A percentile compares a stretch with the other conserved stretches of the same genome.
Conservation (phyloP, 805 yeast species). For the Ogataea angusta region DNA sequence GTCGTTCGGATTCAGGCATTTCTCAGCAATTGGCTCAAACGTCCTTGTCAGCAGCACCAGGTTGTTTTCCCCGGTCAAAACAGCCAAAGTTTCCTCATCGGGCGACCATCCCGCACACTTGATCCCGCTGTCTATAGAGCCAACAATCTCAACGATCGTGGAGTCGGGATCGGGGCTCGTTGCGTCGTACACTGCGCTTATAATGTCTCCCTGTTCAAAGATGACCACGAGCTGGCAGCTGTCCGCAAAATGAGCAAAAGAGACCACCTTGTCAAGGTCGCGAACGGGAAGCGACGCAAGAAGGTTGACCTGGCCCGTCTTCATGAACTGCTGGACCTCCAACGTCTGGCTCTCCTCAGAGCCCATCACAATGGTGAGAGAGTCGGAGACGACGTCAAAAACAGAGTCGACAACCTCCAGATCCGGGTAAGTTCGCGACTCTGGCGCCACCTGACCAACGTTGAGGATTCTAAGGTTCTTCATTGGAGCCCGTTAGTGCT, state of each 20-base stretch:
- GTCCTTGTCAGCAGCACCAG: slow-evolving; percentile 66
- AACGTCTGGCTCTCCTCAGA: slow-evolving; percentile 49
- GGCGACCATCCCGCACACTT: slow-evolving; percentile 80
- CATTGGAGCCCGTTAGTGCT: slow-evolving; percentile 20
- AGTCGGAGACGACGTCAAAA: slow-evolving; percentile 73
- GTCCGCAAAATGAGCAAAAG: slow-evolving; percentile 70
- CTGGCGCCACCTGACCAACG: slow-evolving; percentile 49
- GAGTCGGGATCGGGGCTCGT: slow-evolving; percentile 44
- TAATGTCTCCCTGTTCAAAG: slow-evolving; percentile 72
- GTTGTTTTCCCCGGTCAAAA: slow-evolving; percentile 61
- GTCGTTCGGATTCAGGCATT: slow-evolving; percentile 56
- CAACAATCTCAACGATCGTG: slow-evolving; percentile 71
- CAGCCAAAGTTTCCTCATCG: slow-evolving; percentile 80
- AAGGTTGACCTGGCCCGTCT: slow-evolving; percentile 53
- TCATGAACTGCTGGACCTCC: slow-evolving; percentile 76
- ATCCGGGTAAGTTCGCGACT: slow-evolving; percentile 63
- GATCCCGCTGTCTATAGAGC: slow-evolving; percentile 76
- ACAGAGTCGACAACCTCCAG: slow-evolving; percentile 49
- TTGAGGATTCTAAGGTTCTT: slow-evolving; percentile 40
- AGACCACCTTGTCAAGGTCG: slow-evolving; percentile 41
- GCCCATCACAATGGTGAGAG: slow-evolving; percentile 63
- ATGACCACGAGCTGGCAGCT: slow-evolving; percentile 62
- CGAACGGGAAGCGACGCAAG: slow-evolving; percentile 60
- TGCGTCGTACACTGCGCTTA: slow-evolving; percentile 59
- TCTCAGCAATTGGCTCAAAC: slow-evolving; percentile 78